These are phyloP conservation scores for Thermothelomyces thermophilus DNA, from an alignment of 2,329 filamentous ascomycete species.

Conservation along the genomic window DNA sequence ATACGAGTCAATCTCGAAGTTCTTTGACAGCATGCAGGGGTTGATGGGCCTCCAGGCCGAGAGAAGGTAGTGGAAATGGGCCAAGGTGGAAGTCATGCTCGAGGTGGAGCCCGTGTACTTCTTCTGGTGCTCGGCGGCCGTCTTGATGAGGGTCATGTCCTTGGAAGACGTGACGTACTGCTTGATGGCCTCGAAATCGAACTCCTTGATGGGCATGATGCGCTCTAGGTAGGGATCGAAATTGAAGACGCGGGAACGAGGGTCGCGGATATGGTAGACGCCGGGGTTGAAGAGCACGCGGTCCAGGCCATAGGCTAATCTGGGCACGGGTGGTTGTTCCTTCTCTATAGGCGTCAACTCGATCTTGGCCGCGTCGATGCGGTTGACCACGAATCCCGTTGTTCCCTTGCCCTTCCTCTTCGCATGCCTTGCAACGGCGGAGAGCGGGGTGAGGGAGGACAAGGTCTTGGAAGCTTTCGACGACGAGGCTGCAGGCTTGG, in stretches of 20 bases:
- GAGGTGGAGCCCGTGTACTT: conserved; percentile 94
- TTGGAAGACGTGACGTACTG: conserved; percentile 88
- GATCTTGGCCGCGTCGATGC: conserved; percentile 27
- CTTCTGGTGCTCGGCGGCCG: conserved; percentile 60
- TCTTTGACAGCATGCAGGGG: conserved; percentile 56
- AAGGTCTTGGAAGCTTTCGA: not conserved
- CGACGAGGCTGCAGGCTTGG: not conserved
- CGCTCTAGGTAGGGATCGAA: conserved; percentile 91
- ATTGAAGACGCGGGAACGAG: conserved; percentile 82
- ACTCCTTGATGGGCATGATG: conserved; percentile 90
- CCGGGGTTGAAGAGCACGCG: conserved; percentile 93
- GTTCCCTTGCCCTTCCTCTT: not conserved
- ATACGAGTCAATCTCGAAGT: conserved; percentile 54
- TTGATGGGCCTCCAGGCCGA: conserved; percentile 76
- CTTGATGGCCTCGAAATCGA: conserved; percentile 82
- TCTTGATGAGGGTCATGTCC: conserved; percentile 62
- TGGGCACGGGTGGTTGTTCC: conserved; percentile 43
- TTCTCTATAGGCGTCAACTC: conserved; percentile 30
- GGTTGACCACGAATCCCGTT: not conserved
- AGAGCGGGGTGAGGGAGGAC: not conserved
- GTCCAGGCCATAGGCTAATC: conserved; percentile 68
- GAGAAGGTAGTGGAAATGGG: conserved; percentile 88
- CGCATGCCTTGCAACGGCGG: not conserved
- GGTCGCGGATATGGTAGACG: conserved; percentile 86
- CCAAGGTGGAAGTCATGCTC: conserved; percentile 82